Evolutionary conservation across 202 grass and related monocot genomes (phyloP).

Genomic region (Bolboschoenoplectus hybrid): DNA sequence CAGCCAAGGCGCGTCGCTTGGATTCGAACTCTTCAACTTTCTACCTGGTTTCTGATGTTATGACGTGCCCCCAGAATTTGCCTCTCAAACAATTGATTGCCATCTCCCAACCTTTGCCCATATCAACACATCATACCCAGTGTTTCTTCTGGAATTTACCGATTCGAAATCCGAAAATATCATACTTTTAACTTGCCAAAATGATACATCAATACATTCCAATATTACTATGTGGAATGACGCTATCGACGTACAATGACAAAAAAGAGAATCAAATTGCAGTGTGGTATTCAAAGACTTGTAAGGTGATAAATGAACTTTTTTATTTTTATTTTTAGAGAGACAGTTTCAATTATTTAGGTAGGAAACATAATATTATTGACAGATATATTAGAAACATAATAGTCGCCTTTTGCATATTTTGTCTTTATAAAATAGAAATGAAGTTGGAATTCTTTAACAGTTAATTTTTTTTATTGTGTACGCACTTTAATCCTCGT

Average conservation of each 20-base stretch:
- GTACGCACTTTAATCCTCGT: neutral
- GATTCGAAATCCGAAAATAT: neutral
- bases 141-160: constrained; percentile 4
- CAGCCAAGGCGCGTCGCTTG: constrained; percentile 29
- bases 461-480: neutral
- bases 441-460: neutral
- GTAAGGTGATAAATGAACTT: neutral
- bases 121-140: neutral
- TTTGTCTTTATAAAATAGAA: neutral
- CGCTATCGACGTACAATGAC: neutral
- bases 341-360: neutral
- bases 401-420: no score
- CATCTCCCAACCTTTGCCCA: neutral
- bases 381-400: neutral
- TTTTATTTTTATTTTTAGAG: neutral
- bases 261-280: neutral
- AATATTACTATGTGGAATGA: neutral
- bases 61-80: neutral
- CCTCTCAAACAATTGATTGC: neutral
- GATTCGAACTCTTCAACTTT: neutral
- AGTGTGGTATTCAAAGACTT: neutral
- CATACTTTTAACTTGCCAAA: neutral
- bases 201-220: neutral
- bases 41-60: neutral
- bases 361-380: neutral